phyloP scores from a whole-genome alignment of 805 yeast genomes.

The Teunomyces funiuensis region DNA sequence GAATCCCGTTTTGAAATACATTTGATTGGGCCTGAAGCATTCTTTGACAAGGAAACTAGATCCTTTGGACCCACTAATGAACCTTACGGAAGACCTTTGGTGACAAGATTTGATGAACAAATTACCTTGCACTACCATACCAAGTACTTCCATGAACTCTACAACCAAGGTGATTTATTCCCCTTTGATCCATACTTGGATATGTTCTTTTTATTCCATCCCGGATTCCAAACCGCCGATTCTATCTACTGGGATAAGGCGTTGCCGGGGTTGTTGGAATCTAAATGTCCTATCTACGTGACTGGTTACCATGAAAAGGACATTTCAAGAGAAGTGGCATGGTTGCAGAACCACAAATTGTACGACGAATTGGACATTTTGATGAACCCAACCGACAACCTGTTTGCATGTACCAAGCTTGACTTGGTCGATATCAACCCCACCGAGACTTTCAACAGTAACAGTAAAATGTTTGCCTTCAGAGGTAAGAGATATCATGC shows the following conservation, averaged over 20 bases:
- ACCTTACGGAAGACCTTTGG: slow-evolving; percentile 59
- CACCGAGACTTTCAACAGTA: slow-evolving; percentile 89
- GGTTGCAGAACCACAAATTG: slow-evolving; percentile 64
- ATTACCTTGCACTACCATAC: slow-evolving; percentile 81
- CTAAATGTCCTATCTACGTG: slow-evolving; percentile 88
- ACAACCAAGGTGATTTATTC: slow-evolving; percentile 91
- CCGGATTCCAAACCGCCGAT: slow-evolving; percentile 86
- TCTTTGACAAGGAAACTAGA: slow-evolving; percentile 67
- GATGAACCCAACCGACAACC: slow-evolving; percentile 69
- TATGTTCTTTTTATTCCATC: slow-evolving; percentile 90
- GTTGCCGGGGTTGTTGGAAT: slow-evolving; percentile 81
- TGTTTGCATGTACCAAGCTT: slow-evolving; percentile 87
- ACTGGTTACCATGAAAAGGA: slow-evolving; percentile 88
- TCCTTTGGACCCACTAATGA: slow-evolving; percentile 55
- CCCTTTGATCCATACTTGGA: slow-evolving; percentile 98
- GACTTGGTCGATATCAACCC: slow-evolving; percentile 91
- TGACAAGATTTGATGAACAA: slow-evolving; percentile 70
- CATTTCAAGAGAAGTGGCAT: slow-evolving; percentile 62
- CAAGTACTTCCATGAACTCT: slow-evolving; percentile 85
- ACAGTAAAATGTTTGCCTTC: slow-evolving; percentile 85
- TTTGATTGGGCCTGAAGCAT: slow-evolving; percentile 91
- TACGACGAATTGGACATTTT: slow-evolving; percentile 75
- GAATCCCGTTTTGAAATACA: slow-evolving; percentile 79
- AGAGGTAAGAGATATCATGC: slow-evolving; percentile 98
- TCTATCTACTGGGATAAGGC: slow-evolving; percentile 81